Conservation (phyloP, 371 early-diverging fungal species). For the Mucor mucedo region DNA sequence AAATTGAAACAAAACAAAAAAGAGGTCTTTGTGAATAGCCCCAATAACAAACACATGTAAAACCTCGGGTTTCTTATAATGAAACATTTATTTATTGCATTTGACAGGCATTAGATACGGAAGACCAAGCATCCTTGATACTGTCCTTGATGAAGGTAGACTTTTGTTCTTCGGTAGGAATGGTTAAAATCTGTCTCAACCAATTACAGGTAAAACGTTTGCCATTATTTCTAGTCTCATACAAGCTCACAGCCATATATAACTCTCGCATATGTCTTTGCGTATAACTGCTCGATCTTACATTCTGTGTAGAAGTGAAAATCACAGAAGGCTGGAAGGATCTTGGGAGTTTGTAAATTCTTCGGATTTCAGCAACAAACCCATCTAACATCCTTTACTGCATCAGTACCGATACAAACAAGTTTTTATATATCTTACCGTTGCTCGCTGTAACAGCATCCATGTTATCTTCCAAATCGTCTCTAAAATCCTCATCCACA, state of each 20-base stretch:
- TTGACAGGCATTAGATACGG: constrained; percentile 43
- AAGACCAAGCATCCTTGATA: constrained; percentile 46
- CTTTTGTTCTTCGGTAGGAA: constrained; percentile 49
- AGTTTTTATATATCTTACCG: constrained; percentile 25
- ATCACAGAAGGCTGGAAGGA: constrained; percentile 58
- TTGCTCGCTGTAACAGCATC: constrained; percentile 58
- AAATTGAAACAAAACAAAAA: neutral
- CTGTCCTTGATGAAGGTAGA: constrained; percentile 44
- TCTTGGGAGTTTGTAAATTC: constrained; percentile 44
- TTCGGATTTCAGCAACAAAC: constrained; percentile 55
- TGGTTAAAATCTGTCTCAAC: constrained; percentile 54
- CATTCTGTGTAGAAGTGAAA: constrained; percentile 58
- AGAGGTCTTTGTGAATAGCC: neutral
- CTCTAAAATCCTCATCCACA: constrained; percentile 62
- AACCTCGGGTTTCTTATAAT: neutral
- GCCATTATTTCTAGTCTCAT: constrained; percentile 53
- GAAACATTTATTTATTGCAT: constrained; percentile 28
- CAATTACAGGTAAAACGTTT: constrained; percentile 61
- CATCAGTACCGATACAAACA: too few relatives aligned
- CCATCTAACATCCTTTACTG: constrained; percentile 35
- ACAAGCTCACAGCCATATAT: constrained; percentile 57
- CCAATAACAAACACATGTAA: neutral
- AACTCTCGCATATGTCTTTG: constrained; percentile 59
- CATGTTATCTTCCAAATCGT: constrained; percentile 62
- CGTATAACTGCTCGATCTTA: constrained; percentile 54